These are phyloP conservation scores for Annulohypoxylon truncatum DNA, from an alignment of 2,329 filamentous ascomycete genomes.

Conservation along the genomic window DNA sequence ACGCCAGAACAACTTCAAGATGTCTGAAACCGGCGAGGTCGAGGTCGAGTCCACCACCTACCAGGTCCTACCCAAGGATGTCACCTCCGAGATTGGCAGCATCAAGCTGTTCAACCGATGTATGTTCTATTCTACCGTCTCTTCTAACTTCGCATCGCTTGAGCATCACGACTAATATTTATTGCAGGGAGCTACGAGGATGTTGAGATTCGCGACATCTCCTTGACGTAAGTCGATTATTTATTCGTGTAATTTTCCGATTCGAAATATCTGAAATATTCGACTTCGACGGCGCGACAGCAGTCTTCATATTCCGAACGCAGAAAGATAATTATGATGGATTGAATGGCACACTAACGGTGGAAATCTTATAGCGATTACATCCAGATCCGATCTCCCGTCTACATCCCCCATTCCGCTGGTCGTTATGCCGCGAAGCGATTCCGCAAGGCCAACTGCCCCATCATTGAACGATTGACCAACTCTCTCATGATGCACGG, in stretches of 20 bases:
- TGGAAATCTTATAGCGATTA: slow-evolving; percentile 79
- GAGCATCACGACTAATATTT: slow-evolving; percentile 40
- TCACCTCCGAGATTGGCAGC: slow-evolving; percentile 78
- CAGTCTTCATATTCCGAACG: background rate
- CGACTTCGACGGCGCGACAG: slow-evolving; percentile 8
- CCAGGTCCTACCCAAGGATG: slow-evolving; percentile 81
- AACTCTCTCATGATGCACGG: slow-evolving; percentile 99
- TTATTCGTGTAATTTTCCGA: slow-evolving; percentile 38
- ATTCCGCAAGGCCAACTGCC: slow-evolving; percentile 99
- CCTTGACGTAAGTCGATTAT: slow-evolving; percentile 86
- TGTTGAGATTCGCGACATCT: slow-evolving; percentile 99
- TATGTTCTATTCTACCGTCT: slow-evolving; percentile 39
- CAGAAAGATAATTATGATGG: slow-evolving; percentile 28
- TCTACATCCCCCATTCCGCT: slow-evolving; percentile 99
- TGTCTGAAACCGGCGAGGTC: slow-evolving; percentile 86
- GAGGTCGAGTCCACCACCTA: slow-evolving; percentile 76
- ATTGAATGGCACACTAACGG: slow-evolving; percentile 50
- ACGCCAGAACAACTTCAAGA: slow-evolving; percentile 58
- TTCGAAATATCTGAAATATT: slow-evolving; percentile 29
- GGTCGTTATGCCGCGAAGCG: slow-evolving; percentile 99
- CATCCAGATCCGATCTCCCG: slow-evolving; percentile 98
- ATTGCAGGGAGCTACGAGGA: slow-evolving; percentile 80
- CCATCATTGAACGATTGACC: slow-evolving; percentile 99
- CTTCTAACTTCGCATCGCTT: slow-evolving; percentile 36
- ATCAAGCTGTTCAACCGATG: slow-evolving; percentile 82